Conservation (phyloP, 768 basidiomycete species). For the Lactarius psammicola region DNA sequence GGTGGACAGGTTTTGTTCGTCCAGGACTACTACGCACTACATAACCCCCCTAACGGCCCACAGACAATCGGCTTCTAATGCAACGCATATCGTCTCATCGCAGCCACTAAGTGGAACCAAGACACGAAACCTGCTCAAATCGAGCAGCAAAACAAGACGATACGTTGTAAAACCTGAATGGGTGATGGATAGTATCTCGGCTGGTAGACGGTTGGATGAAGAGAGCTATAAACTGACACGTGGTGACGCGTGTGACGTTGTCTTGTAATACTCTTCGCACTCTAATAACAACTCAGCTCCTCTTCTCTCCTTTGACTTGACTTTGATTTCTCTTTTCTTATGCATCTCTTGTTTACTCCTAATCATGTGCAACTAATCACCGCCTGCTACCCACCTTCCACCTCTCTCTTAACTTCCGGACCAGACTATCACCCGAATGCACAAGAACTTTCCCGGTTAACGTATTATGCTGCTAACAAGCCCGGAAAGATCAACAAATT, state of each 20-base stretch:
- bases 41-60: background rate
- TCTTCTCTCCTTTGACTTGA: constrained; percentile 12
- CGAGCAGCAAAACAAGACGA: constrained; percentile 46
- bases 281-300: constrained; percentile 14
- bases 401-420: constrained; percentile 68
- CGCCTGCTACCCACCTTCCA: constrained; percentile 82
- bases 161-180: constrained; percentile 76
- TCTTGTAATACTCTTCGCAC: constrained; percentile 7
- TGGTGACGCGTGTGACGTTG: constrained; percentile 39
- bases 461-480: constrained; percentile 83
- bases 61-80: constrained; percentile 57
- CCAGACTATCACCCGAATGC: constrained; percentile 79
- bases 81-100: constrained; percentile 80
- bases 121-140: constrained; percentile 59
- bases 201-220: constrained; percentile 61
- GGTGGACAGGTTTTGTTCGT: constrained; percentile 65
- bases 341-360: constrained; percentile 76
- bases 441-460: constrained; percentile 80
- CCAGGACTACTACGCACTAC: background rate
- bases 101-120: constrained; percentile 69
- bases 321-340: constrained; percentile 34
- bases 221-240: constrained; percentile 46
- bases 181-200: constrained; percentile 64
- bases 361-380: constrained; percentile 81
- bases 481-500: constrained; percentile 80